Evolutionary conservation across 2,329 filamentous ascomycete genomes (phyloP).

Genomic region (Lomentospora prolificans): DNA sequence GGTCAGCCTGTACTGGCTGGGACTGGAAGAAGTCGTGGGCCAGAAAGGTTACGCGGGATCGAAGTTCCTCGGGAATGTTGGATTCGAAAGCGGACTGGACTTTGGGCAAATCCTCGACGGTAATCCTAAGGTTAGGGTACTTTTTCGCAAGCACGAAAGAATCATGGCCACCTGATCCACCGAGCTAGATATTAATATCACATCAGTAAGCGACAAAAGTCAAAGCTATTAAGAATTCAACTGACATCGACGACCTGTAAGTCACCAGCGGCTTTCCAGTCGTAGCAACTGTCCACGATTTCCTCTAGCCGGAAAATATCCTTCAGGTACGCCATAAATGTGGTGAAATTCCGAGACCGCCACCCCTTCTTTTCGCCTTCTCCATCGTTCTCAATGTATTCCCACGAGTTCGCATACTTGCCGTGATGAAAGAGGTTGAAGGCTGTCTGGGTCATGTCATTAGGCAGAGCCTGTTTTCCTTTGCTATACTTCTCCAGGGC

Average conservation of each 20-base stretch:
- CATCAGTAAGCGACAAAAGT: conserved; percentile 30
- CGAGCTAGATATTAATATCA: conserved; percentile 48
- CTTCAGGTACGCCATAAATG: conserved; percentile 43
- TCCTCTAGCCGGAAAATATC: conserved; percentile 34
- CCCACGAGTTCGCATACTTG: conserved; percentile 33
- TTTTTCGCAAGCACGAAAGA: conserved; percentile 41
- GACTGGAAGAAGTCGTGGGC: conserved; percentile 49
- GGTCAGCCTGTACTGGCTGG: conserved; percentile 44
- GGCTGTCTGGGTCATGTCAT: conserved; percentile 31
- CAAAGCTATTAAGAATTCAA: conserved; percentile 45
- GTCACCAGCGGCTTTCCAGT: conserved; percentile 43
- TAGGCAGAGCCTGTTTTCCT: conserved; percentile 25
- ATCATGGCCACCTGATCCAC: conserved; percentile 51
- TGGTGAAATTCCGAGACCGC: conserved; percentile 25
- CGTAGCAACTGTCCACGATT: conserved; percentile 46
- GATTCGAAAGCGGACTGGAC: conserved; percentile 35
- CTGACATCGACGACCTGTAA: conserved; percentile 42
- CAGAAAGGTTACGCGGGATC: conserved; percentile 29
- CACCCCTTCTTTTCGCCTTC: conserved; percentile 27
- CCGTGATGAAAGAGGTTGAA: conserved; percentile 43
- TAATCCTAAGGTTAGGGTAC: conserved; percentile 40
- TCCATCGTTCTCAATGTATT: conserved; percentile 28
- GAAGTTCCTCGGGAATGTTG: conserved; percentile 20
- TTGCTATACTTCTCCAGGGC: conserved; percentile 34
- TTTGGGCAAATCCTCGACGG: conserved; percentile 44